Percentiles rank a stretch among this genome's conserved stretches.
Evolutionary conservation across 129 eudicot species (phyloP).

Genomic region (Centrapalus pauciflorus): DNA sequence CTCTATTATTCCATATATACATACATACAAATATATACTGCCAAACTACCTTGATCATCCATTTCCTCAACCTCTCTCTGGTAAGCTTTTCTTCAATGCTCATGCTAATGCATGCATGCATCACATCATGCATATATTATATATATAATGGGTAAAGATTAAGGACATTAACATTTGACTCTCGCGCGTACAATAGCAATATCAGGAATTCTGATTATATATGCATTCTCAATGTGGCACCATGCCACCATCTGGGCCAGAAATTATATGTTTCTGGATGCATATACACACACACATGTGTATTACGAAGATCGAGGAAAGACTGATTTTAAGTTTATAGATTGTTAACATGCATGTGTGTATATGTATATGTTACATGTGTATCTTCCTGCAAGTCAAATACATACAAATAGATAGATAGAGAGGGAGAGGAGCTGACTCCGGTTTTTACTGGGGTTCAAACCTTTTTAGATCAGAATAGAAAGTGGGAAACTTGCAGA

Average conservation of each 20-base stretch:
- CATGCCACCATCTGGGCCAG: background rate
- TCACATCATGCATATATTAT: background rate
- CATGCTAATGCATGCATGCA: conserved; percentile 1
- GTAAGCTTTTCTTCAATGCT: background rate
- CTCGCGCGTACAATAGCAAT: background rate
- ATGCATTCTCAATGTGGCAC: background rate
- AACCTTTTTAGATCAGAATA: conserved; percentile 14
- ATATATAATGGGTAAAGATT: background rate
- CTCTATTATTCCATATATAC: background rate
- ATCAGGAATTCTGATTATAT: background rate
- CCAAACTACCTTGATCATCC: background rate
- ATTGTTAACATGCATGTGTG: background rate
- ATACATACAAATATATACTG: background rate
- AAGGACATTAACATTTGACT: background rate
- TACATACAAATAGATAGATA: background rate
- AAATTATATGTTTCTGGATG: background rate
- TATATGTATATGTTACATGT: background rate
- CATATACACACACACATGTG: too few species aligned
- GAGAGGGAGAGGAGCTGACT: background rate
- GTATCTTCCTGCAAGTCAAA: background rate
- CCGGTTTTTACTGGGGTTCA: conserved; percentile 1
- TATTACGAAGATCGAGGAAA: too few species aligned
- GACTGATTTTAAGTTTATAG: too few species aligned
- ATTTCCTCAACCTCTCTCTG: background rate
- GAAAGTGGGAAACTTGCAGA: conserved; percentile 15